Evolutionary conservation across 108 stramenopile species (phyloP), one percentile per base, ranked within the genome.

Genomic region (Chaetoceros tenuissimus): DNA sequence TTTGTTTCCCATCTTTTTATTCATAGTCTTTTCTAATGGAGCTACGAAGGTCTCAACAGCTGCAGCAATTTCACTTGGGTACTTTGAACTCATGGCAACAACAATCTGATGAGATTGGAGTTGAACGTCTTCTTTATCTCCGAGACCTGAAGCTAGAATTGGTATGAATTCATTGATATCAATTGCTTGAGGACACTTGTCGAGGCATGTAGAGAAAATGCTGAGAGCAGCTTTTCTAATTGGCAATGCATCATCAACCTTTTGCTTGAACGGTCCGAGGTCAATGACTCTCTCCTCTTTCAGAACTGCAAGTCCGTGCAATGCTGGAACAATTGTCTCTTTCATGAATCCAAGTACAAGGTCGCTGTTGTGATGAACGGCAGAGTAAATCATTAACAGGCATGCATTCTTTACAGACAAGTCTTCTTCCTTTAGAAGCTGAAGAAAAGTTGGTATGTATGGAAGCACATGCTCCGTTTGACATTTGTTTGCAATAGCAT

Each of bases 251-350:
- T 97, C 96, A 68, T 99, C 98, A 20, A 98, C 96, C 22, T 72
- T 92, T 57, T 97, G 96, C 62, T 91, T 99, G 83, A 99, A 99
- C 17, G 98, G 98, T 16, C 98, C 98, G 40, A 99, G 84, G 66
- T 99, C 95, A 28, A 99, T 90, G 54, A 81, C 79, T 24, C 96
- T 75, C 55, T 94, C 77, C 63, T 94, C 51, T 62, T 93, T 88
- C 24, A 96, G 73, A 40, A 73, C 63, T 29, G 92, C 74, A 24
- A 93, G 74, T 46, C 82, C 68, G 55, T 85, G 77, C 16, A 96
- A 73, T 21, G 54, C 60, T 29, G 95, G 94, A 34, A 86, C 56
- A 54, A 96, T 82, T 25, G 59, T 59, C 3, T 79, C 77, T 60
- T 84, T 77, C 77, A 97, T 69, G 24, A 74, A 46, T n/a, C 74